Evolutionary conservation across 495 filamentous ascomycete species (phyloP).

Genomic region (Penicillium macrosclerotiorum): DNA sequence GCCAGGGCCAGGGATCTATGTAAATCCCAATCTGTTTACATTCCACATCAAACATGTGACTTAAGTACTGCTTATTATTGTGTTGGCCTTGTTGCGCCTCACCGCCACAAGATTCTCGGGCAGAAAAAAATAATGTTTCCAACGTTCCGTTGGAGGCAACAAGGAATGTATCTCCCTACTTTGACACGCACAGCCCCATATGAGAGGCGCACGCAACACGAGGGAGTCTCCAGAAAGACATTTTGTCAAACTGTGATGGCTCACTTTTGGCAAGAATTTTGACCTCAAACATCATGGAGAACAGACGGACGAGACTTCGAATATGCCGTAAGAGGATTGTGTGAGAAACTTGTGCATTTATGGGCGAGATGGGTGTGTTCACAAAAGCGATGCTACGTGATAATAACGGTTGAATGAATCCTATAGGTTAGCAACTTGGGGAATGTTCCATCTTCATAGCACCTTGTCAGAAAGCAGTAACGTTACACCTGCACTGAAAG

Average conservation of each 20-base stretch:
- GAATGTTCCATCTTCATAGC: no score
- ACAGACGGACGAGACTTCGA: constrained; percentile 51
- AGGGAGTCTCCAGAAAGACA: constrained; percentile 37
- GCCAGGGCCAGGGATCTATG: neutral
- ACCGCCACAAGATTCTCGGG: neutral
- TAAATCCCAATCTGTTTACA: neutral
- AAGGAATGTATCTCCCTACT: constrained; percentile 48
- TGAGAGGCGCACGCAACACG: constrained; percentile 47
- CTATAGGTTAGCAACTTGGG: no score
- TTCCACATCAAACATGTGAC: neutral
- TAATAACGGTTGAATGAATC: no score
- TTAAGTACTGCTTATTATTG: neutral
- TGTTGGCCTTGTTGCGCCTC: neutral
- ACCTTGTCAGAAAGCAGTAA: no score
- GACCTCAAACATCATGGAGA: constrained; percentile 50
- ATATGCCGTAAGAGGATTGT: constrained; percentile 30
- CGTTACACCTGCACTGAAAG: neutral
- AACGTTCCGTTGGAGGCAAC: neutral
- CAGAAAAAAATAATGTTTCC: neutral
- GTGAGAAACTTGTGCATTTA: no score
- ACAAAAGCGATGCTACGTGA: constrained; percentile 1
- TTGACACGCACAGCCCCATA: constrained; percentile 51
- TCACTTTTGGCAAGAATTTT: constrained; percentile 45
- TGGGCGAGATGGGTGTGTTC: no score
- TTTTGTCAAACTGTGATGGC: constrained; percentile 29